These are phyloP conservation scores for Herpetospermum pedunculosum DNA, from an alignment of 306 rosid genomes.

Conservation along the genomic window DNA sequence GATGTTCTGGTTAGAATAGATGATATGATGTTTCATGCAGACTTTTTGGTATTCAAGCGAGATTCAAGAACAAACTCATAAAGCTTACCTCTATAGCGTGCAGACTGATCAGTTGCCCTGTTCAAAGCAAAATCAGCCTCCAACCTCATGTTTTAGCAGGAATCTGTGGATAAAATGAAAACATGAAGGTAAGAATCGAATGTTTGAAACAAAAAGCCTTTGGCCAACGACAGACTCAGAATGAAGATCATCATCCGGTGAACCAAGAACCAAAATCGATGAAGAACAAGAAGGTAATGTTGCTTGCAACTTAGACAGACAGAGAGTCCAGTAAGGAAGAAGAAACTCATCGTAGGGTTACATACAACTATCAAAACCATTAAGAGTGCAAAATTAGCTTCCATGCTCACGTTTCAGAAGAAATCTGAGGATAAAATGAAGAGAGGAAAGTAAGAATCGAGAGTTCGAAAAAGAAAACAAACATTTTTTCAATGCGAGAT, in stretches of 20 bases:
- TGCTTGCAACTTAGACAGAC: too few relatives aligned
- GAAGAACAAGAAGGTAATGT: not conserved
- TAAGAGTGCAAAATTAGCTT: not conserved
- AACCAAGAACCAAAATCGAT: not conserved
- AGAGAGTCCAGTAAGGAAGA: not conserved
- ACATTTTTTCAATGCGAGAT: not conserved
- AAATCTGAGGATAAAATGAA: too few relatives aligned
- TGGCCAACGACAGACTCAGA: not conserved
- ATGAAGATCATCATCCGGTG: not conserved
- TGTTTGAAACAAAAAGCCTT: not conserved
- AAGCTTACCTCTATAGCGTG: too few relatives aligned
- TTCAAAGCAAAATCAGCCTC: too few relatives aligned
- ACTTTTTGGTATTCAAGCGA: too few relatives aligned
- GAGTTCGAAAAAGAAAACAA: too few relatives aligned
- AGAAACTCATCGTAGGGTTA: not conserved
- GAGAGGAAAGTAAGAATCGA: not conserved
- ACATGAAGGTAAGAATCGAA: not conserved
- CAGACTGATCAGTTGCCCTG: too few relatives aligned
- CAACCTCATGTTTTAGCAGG: too few relatives aligned
- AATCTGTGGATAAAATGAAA: too few relatives aligned
- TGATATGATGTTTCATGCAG: too few relatives aligned
- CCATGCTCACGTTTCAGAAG: not conserved
- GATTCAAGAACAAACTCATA: not conserved
- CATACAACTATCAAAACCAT: not conserved
- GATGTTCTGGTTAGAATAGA: too few relatives aligned